Conservation (phyloP, 768 basidiomycete species). For the Gautieria morchelliformis region DNA sequence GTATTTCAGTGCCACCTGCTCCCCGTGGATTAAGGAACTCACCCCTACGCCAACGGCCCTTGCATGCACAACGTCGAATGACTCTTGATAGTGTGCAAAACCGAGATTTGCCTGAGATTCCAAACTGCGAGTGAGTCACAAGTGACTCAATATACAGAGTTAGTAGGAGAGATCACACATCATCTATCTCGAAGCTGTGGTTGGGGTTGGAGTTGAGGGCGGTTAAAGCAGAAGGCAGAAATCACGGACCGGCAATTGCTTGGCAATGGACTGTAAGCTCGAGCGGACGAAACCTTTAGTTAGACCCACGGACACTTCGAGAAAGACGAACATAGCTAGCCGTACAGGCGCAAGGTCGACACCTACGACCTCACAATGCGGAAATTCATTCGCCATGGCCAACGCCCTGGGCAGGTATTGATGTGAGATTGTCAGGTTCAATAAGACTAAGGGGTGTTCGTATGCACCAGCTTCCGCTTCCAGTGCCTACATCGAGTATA, state of each 20-base stretch:
- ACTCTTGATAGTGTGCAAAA: constrained; percentile 21
- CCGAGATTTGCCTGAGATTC: constrained; percentile 23
- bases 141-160: background rate
- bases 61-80: constrained; percentile 24
- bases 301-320: background rate
- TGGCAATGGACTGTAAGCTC: constrained; percentile 11
- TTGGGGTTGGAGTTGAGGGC: background rate
- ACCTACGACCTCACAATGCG: constrained; percentile 25
- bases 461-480: constrained; percentile 25
- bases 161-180: constrained; percentile 15
- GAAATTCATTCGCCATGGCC: constrained; percentile 25
- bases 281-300: background rate
- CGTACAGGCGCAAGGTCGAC: constrained; percentile 24
- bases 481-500: constrained; percentile 23
- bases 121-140: background rate
- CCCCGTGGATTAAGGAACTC: constrained; percentile 1
- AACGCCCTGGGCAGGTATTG: constrained; percentile 19
- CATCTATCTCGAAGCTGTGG: constrained; percentile 26
- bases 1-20: background rate
- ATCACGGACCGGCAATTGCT: constrained; percentile 21
- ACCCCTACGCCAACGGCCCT: constrained; percentile 23
- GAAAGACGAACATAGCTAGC: constrained; percentile 15
- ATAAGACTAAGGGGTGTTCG: background rate
- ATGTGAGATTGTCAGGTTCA: background rate
- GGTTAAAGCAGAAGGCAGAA: background rate